Evolutionary conservation across 805 yeast species (phyloP).

Genomic region (Ogataea corticis): DNA sequence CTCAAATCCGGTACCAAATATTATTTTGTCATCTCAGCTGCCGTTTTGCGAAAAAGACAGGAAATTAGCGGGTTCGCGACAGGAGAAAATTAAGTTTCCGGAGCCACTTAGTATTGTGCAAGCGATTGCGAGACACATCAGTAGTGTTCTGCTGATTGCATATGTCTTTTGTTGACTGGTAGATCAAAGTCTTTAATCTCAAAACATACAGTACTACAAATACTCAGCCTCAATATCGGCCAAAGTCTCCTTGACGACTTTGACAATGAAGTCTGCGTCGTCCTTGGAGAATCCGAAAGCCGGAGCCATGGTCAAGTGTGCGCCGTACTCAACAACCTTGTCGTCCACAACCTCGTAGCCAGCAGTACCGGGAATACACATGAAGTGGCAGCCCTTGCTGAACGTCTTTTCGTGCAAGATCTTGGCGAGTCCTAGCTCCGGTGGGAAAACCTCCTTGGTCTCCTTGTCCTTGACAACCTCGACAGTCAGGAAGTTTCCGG

Average conservation of each 20-base stretch:
- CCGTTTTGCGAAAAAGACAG: no score
- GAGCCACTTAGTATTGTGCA: no score
- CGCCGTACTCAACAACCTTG: constrained; percentile 35
- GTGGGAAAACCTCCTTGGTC: constrained; percentile 46
- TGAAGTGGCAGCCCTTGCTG: constrained; percentile 15
- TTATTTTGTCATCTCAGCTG: no score
- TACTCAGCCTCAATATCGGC: constrained; percentile 35
- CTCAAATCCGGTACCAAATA: background rate
- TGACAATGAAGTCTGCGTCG: constrained; percentile 43
- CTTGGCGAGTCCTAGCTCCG: constrained; percentile 23
- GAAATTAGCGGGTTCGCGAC: no score
- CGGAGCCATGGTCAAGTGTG: constrained; percentile 47
- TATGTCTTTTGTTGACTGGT: no score
- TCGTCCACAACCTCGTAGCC: constrained; percentile 31
- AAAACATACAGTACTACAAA: constrained; percentile 4
- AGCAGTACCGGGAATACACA: constrained; percentile 18
- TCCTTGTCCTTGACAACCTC: constrained; percentile 47
- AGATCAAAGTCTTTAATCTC: no score
- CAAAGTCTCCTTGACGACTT: constrained; percentile 41
- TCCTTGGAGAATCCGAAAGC: constrained; percentile 42
- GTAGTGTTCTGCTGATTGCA: no score
- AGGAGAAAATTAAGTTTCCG: no score
- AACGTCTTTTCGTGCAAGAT: constrained; percentile 14
- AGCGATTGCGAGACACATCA: no score
- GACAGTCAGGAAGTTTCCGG: constrained; percentile 53